A percentile compares a stretch with the other conserved stretches of the same genome.
Conservation (phyloP, 352 stramenopile genomes). For the Achlya hypogyna region DNA sequence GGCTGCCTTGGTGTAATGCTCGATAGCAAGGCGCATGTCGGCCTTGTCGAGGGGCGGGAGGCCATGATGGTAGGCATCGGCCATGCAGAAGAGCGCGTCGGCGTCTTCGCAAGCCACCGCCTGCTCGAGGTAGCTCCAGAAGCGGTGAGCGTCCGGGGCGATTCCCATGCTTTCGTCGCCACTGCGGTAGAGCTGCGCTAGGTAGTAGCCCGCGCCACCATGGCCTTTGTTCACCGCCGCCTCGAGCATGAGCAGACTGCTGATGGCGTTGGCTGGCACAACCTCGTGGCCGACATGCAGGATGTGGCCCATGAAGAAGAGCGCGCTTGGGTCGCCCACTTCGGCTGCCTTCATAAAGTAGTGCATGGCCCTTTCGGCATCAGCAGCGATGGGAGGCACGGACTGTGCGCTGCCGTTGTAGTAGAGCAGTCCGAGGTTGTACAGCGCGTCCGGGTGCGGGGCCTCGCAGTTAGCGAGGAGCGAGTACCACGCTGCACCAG, state of each 20-base stretch:
- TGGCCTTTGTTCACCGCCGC: conserved; percentile 61
- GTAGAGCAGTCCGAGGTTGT: conserved; percentile 77
- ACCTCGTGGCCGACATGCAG: conserved; percentile 69
- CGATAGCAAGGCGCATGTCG: conserved; percentile 15
- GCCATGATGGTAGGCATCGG: conserved; percentile 66
- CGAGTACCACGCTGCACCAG: conserved; percentile 68
- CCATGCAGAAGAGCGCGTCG: conserved; percentile 78
- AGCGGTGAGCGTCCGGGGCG: conserved; percentile 39
- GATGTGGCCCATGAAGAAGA: conserved; percentile 81
- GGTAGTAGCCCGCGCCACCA: conserved; percentile 63
- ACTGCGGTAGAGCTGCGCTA: conserved; percentile 83
- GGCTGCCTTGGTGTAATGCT: conserved; percentile 49
- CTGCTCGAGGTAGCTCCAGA: conserved; percentile 51
- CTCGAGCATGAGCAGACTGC: conserved; percentile 68
- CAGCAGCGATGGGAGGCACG: conserved; percentile 39
- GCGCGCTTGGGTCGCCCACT: conserved; percentile 59
- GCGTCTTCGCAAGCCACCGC: conserved; percentile 51
- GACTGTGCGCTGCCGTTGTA: conserved; percentile 22
- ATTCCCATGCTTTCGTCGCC: conserved; percentile 45
- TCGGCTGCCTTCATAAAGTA: conserved; percentile 77
- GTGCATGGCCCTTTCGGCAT: conserved; percentile 48
- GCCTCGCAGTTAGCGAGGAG: conserved; percentile 37
- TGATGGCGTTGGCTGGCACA: conserved; percentile 52
- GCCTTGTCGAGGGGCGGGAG: background rate
- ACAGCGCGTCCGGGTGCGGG: conserved; percentile 69